Base-by-base conservation (phyloP, 192 early-diverging fungal genomes). In the Piromyces finnis region DNA sequence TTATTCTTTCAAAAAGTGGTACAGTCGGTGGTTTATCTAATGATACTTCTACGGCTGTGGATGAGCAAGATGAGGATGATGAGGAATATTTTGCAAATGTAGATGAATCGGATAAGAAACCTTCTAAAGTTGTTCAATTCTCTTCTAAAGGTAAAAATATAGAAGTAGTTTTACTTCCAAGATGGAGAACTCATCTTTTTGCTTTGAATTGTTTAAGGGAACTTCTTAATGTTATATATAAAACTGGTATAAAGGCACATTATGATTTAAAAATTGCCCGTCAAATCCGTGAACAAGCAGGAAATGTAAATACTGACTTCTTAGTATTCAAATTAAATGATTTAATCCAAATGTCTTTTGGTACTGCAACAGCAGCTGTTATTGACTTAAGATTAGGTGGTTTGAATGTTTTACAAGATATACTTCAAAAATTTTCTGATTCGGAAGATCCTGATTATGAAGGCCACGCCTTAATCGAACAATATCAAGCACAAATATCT, bases 401-500 rank as follows among this genome's bases (percentile, higher is more conserved):
- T 9, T 89, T 97, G 37, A 82, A 83, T 15, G 84, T 99, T 28
- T 84, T 99, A 39, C 89, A 93, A 80, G 91, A 92, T 28, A 82
- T 98, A 5, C 88, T 98, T 30, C 81, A 82, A 78, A 84, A 88
- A 84, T 98, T 94, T 84, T 81, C 90, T 18, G 79, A 83, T 16
- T 92, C 94, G 0, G 86, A 87, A n/a, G 98, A 99, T 87, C 96
- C 98, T 5, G 96, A 96, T 77, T 90, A 93, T 79, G 92, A 92
- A 22, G 96, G 91, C 51, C 90, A 93, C 77, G 87, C 92, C 0
- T 83, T 98, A 0, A 86, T 99, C 78, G 93, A 92, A 80, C 95
- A 98, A 79, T 98, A 97, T 84, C 94, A 96, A 68, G 95, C 96
- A 0, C 97, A 98, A 83, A 94, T 99, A 77, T 92, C 89, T 30